phyloP scores from a whole-genome alignment of 352 stramenopile species.

The Phytophthora fragariae region DNA sequence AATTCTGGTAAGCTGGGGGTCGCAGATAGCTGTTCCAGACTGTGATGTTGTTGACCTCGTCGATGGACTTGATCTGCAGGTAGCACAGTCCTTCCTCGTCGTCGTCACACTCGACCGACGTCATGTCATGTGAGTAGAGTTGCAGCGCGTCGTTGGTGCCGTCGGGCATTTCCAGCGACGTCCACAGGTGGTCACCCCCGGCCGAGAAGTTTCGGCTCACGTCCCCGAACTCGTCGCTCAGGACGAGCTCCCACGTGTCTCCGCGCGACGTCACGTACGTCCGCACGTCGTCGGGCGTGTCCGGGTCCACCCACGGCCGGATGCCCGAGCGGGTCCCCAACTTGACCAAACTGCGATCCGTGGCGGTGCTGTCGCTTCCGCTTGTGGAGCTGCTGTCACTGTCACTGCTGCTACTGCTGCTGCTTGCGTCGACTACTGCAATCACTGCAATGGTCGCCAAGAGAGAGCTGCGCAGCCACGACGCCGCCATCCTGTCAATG shows the following conservation, averaged over 20 bases:
- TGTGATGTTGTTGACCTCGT: constrained; percentile 62
- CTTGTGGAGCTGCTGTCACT: constrained; percentile 12
- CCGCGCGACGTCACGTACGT: constrained; percentile 61
- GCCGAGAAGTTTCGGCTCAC: constrained; percentile 60
- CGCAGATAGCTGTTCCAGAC: constrained; percentile 79
- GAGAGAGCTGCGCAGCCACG: constrained; percentile 3
- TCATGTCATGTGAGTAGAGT: constrained; percentile 75
- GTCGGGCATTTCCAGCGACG: constrained; percentile 72
- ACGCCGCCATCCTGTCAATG: not conserved
- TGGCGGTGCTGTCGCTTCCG: constrained; percentile 30
- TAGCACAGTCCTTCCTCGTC: constrained; percentile 57
- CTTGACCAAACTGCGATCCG: constrained; percentile 37
- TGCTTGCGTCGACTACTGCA: constrained; percentile 28
- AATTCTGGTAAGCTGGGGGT: constrained; percentile 60
- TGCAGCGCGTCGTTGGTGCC: constrained; percentile 73
- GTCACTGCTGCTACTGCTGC: not conserved
- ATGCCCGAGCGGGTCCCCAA: constrained; percentile 57
- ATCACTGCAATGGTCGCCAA: constrained; percentile 9
- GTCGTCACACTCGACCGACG: constrained; percentile 57
- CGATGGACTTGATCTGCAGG: constrained; percentile 62
- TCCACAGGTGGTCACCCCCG: constrained; percentile 69
- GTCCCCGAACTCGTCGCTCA: constrained; percentile 75
- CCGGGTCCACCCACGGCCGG: constrained; percentile 62
- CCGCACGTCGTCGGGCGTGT: constrained; percentile 55
- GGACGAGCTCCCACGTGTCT: constrained; percentile 62